Conservation (phyloP, 805 yeast genomes). For the Komagataella kurtzmanii region DNA sequence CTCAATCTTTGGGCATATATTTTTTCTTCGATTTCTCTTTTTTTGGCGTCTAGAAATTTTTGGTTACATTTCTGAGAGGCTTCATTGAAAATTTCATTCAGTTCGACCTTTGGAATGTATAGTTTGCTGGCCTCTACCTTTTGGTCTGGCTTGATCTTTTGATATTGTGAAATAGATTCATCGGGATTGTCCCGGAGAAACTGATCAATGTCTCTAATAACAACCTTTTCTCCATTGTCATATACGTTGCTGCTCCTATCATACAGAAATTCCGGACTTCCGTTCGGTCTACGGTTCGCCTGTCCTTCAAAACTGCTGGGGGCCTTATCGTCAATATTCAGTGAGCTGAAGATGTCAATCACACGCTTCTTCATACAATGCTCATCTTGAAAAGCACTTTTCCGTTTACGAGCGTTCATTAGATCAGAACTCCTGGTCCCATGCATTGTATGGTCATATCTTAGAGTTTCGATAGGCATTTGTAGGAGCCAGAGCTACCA, state of each 20-base stretch:
- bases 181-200: slow-evolving; percentile 12
- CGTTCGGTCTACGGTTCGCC: neutral
- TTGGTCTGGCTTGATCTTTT: slow-evolving; percentile 1
- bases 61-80: slow-evolving; percentile 2
- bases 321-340: neutral
- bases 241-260: neutral
- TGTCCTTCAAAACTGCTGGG: neutral
- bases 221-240: slow-evolving; percentile 3
- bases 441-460: neutral
- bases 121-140: slow-evolving; percentile 4
- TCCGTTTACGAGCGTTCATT: neutral
- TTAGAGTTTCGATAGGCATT: neutral
- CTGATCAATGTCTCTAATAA: slow-evolving; percentile 12
- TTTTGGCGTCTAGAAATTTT: slow-evolving; percentile 2
- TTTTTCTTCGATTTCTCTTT: slow-evolving; percentile 2
- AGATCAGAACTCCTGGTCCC: neutral
- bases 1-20: neutral
- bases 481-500: neutral
- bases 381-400: neutral
- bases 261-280: neutral
- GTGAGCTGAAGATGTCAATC: neutral
- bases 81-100: slow-evolving; percentile 6
- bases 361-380: neutral
- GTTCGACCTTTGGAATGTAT: slow-evolving; percentile 6
- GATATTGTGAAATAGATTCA: neutral